Base-by-base conservation (phyloP, 2,329 filamentous ascomycete genomes). In the Bipolaris oryzae region DNA sequence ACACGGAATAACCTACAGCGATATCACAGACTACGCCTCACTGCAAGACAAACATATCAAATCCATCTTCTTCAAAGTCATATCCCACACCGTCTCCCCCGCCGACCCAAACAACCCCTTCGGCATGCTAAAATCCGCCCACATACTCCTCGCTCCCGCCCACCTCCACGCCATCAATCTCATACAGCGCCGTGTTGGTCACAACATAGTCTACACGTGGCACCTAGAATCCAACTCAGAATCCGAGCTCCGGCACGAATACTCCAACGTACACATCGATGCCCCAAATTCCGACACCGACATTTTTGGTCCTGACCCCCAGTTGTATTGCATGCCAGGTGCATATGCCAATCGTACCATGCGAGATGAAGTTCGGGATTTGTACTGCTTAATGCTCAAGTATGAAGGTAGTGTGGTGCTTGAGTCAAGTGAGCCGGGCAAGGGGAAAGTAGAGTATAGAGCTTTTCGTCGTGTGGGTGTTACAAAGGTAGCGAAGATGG, bases 41-140 rank as follows among this genome's bases (percentile, higher is more conserved):
- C 3, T 37, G 18, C 9, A 46, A 20, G 15, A 11, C 16, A 16
- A 16, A 18, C 3, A 41, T 1, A 20, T 16, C 7, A 35, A 31
- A 3, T 2, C 39, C 1, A 11, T 57, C 7, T 28, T 53, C 16
- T 57, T 57, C 44, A 53, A 45, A 37, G 41, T 33, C 9, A 18
- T 48, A 5, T 33, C 45, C 9, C 13, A 53, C 81, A 60, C 92
- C 85, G 76, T 89, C 69, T 67, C 89, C 62, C 89, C 89, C 58
- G 93, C 84, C 52, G 84, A 81, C 50, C 90, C 90, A 63, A 90
- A 90, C 74, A 92, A 89, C 83, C 50, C 50, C 28, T 57, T 46
- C 53, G 53, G 57, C 25, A 50, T 53, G n/a, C 42, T 53, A 16
- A 49, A 11, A 3, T 7, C 23, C 11, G 54, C 49, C 3, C 49